Evolutionary conservation across 768 basidiomycete species (phyloP), one percentile per base, ranked within the genome.

Genomic region (Mrakia blollopis): DNA sequence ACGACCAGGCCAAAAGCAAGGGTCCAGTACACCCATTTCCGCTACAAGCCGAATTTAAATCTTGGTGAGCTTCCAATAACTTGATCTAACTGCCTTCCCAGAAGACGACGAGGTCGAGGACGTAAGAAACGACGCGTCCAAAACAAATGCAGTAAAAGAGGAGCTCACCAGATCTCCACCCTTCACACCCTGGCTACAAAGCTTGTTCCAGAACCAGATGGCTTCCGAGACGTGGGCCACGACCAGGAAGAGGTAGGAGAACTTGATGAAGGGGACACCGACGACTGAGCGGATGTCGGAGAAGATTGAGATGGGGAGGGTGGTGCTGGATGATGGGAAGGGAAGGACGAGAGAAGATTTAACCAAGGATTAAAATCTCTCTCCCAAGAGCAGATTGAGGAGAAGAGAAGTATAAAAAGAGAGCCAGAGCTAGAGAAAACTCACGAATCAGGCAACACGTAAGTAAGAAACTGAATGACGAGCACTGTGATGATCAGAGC

Each of bases 191-290:
- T 57, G 28, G 35, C 37, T 39, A 2, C 32, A 44, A 0, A 75
- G 52, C 47, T 35, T 68, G 14, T 13, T n/a, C 21, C 35, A 25
- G 41, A 70, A 76, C 75, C 75, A 76, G 14, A 71, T 28, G 30
- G 39, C 54, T 57, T 76, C 75, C 10, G 16, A 28, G 1, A 44
- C 41, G 28, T 76, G 75, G 3, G 68, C 75, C 18, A 44, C 75
- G 37, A 76, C 41, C 41, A 76, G 68, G 39, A 76, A 8, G 28
- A 39, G 57, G 37, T 76, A 76, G 32, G 68, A 70, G n/a, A 28
- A 25, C 39, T 71, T 70, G 54, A 76, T 23, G 44, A 68, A 50
- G 14, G 9, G 14, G 0, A 61, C 0, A 2, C 75, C 75, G 1
- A 67, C 68, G 28, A 67, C 37, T 1, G 21, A 25, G 3, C 75